phyloP scores from a whole-genome alignment of 106 monocot species.

The Dendrobium chrysotoxum region DNA sequence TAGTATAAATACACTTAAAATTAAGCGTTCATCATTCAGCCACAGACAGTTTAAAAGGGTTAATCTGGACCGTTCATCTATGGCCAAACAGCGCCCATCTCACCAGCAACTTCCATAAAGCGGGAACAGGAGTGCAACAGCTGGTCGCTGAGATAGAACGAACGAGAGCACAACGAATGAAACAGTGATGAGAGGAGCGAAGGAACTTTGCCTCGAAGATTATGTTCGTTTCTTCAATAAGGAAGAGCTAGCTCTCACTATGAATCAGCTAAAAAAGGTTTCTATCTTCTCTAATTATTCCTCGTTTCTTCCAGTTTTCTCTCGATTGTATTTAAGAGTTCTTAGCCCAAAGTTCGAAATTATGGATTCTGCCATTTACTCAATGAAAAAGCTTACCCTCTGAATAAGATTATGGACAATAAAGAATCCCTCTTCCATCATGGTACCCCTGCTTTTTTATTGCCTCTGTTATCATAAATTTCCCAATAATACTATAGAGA shows the following conservation, averaged over 20 bases:
- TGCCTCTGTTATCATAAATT: neutral
- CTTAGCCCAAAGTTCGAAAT: neutral
- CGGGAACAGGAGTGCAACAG: neutral
- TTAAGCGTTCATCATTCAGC: too few species aligned
- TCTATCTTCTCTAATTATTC: neutral
- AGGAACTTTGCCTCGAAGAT: slow-evolving; percentile 1
- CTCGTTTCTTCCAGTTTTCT: neutral
- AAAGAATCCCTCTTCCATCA: neutral
- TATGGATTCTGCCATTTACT: neutral
- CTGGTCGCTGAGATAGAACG: neutral
- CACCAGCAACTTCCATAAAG: neutral
- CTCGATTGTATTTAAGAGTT: neutral
- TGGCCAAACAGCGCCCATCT: too few species aligned
- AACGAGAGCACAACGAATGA: neutral
- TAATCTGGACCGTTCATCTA: too few species aligned
- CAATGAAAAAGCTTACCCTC: neutral
- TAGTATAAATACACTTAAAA: too few species aligned
- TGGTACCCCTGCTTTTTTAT: neutral
- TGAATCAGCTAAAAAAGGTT: neutral
- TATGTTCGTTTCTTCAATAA: slow-evolving; percentile 5
- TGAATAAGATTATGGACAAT: neutral
- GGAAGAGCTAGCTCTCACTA: neutral
- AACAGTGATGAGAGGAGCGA: slow-evolving; percentile 3
- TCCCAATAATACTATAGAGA: neutral
- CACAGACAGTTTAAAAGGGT: too few species aligned